Conservation (phyloP, 2,329 filamentous ascomycete species). For the Aspergillus novofumigatus region DNA sequence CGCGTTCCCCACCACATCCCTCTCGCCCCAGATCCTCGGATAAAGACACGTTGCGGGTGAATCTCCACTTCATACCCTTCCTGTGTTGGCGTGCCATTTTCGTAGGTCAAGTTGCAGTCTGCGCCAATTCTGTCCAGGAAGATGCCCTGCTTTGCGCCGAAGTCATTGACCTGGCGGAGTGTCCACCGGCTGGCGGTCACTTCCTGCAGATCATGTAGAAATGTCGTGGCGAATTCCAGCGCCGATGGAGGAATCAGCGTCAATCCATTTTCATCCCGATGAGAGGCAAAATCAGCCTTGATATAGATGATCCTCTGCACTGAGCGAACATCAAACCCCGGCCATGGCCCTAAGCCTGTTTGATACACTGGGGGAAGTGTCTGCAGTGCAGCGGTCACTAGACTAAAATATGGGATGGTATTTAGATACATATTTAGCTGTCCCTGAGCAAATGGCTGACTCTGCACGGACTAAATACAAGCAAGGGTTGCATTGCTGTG, state of each 20-base stretch:
- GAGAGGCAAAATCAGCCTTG: slow-evolving; percentile 34
- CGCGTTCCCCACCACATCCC: slow-evolving; percentile 58
- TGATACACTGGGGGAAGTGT: slow-evolving; percentile 35
- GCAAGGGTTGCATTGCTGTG: background rate
- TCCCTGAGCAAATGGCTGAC: background rate
- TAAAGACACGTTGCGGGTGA: slow-evolving; percentile 33
- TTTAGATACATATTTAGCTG: background rate
- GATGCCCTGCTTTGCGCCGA: slow-evolving; percentile 39
- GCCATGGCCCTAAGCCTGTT: slow-evolving; percentile 16
- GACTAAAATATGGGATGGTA: background rate
- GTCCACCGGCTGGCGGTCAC: slow-evolving; percentile 42
- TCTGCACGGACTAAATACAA: background rate
- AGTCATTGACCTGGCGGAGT: slow-evolving; percentile 34
- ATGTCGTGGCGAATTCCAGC: slow-evolving; percentile 47
- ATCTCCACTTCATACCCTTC: slow-evolving; percentile 50
- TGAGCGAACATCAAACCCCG: slow-evolving; percentile 25
- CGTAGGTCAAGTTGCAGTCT: slow-evolving; percentile 37
- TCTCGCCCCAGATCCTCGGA: slow-evolving; percentile 51
- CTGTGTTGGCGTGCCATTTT: slow-evolving; percentile 44
- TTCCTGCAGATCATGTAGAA: slow-evolving; percentile 42
- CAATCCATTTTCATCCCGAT: slow-evolving; percentile 43
- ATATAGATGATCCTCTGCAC: slow-evolving; percentile 34
- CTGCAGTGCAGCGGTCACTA: slow-evolving; percentile 33
- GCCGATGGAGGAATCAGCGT: slow-evolving; percentile 51
- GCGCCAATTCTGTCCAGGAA: slow-evolving; percentile 34